phyloP scores from a whole-genome alignment of 2,329 filamentous ascomycete genomes.

The Alternaria hordeiaustralica region DNA sequence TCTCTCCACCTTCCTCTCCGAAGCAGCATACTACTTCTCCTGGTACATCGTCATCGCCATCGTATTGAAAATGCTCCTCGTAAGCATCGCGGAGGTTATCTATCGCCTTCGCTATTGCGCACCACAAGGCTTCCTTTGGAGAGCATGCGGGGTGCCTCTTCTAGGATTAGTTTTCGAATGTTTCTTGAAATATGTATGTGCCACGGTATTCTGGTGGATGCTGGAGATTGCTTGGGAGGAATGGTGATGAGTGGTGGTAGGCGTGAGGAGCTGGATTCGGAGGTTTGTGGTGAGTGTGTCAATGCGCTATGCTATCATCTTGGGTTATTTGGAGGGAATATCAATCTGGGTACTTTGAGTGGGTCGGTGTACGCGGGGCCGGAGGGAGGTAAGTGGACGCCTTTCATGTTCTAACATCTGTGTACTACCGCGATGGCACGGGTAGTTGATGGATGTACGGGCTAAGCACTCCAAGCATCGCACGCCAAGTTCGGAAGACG shows the following conservation, averaged over 20 bases:
- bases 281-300: rapidly evolving
- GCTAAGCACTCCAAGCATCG: background rate
- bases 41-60: background rate
- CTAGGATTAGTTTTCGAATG: too few relatives aligned
- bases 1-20: background rate
- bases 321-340: rapidly evolving
- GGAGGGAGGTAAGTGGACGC: background rate
- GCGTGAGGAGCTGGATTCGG: background rate
- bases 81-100: background rate
- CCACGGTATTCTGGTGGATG: background rate
- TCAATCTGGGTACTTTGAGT: background rate
- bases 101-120: background rate
- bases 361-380: background rate
- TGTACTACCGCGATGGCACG: background rate
- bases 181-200: too few relatives aligned
- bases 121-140: too few relatives aligned
- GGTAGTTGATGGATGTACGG: background rate
- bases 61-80: background rate
- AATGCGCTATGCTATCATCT: background rate
- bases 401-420: background rate
- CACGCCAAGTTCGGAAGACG: background rate
- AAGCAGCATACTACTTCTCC: background rate
- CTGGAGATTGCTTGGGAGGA: background rate
- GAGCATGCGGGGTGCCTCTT: too few relatives aligned
- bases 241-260: background rate